Conservation (phyloP, 139 green algal species). For the Diplosphaera chodatii region DNA sequence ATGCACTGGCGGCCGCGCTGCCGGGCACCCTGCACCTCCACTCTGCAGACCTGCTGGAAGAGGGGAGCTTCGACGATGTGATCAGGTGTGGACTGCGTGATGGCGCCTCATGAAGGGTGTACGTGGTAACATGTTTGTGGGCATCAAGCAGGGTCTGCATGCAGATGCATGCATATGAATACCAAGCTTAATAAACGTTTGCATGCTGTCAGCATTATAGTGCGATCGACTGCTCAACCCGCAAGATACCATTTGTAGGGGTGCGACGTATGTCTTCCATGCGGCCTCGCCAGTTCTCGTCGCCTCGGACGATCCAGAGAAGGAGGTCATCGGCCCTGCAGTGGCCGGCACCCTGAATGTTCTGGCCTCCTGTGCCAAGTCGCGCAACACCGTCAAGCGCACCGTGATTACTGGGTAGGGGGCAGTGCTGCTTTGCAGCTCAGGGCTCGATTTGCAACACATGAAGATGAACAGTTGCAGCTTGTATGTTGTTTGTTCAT, state of each 20-base stretch:
- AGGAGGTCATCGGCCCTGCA: conserved; percentile 38
- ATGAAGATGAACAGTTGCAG: no score
- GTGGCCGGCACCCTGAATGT: conserved; percentile 56
- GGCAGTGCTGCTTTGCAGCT: no score
- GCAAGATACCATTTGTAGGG: background rate
- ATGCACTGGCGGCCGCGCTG: conserved; percentile 19
- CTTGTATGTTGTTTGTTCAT: no score
- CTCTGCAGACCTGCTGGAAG: conserved; percentile 39
- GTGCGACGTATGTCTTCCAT: conserved; percentile 65
- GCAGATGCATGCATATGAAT: no score
- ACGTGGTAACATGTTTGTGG: no score
- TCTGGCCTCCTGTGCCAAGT: conserved; percentile 31
- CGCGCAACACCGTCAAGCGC: conserved; percentile 30
- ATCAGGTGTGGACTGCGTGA: conserved; percentile 15
- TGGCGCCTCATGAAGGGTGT: no score
- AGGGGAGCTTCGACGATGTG: conserved; percentile 30
- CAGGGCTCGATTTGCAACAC: no score
- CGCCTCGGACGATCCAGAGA: conserved; percentile 35
- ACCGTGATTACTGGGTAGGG: conserved; percentile 61
- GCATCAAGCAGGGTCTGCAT: no score
- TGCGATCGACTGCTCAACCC: no score
- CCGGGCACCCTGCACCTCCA: conserved; percentile 34
- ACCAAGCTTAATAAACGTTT: no score
- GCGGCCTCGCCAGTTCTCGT: conserved; percentile 67
- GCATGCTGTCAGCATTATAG: no score